Evolutionary conservation across 2,329 filamentous ascomycete species (phyloP).

Genomic region (Furcasterigmium furcatum): DNA sequence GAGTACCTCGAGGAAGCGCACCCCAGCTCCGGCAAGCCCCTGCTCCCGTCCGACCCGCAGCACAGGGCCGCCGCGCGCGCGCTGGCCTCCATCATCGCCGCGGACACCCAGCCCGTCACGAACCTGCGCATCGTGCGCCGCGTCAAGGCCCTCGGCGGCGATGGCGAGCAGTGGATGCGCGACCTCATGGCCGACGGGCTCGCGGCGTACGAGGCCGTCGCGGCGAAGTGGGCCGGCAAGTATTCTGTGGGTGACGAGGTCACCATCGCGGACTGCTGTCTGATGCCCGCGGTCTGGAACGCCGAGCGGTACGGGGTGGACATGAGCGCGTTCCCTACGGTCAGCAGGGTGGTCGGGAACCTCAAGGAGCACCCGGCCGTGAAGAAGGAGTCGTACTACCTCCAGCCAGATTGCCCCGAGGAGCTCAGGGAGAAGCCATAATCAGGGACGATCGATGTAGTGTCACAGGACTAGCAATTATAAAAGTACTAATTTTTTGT

Average conservation of each 20-base stretch:
- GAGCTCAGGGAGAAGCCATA: slow-evolving; percentile 12
- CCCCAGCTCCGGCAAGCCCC: slow-evolving; percentile 25
- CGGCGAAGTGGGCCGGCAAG: slow-evolving; percentile 32
- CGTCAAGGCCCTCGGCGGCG: slow-evolving; percentile 39
- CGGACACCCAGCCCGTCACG: slow-evolving; percentile 59
- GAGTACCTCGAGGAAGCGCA: slow-evolving; percentile 59
- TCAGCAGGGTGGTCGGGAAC: slow-evolving; percentile 39
- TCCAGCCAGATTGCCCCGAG: slow-evolving; percentile 45
- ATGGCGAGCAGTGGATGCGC: slow-evolving; percentile 45
- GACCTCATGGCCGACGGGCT: slow-evolving; percentile 50
- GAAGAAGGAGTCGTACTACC: slow-evolving; percentile 47
- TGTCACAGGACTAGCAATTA: neutral
- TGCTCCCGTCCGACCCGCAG: slow-evolving; percentile 43
- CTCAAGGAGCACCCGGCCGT: slow-evolving; percentile 48
- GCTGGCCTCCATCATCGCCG: slow-evolving; percentile 49
- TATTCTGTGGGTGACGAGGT: slow-evolving; percentile 55
- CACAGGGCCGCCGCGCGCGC: slow-evolving; percentile 48
- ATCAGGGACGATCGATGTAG: too few species aligned
- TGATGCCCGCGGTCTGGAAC: slow-evolving; percentile 57
- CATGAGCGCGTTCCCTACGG: slow-evolving; percentile 41
- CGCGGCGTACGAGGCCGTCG: slow-evolving; percentile 50
- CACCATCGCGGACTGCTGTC: slow-evolving; percentile 54
- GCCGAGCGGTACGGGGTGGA: slow-evolving; percentile 54
- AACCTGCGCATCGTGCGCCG: slow-evolving; percentile 51
- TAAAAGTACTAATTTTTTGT: neutral